Base-by-base conservation (phyloP, 2,329 filamentous ascomycete species). In the Arthrobotrys iridis region DNA sequence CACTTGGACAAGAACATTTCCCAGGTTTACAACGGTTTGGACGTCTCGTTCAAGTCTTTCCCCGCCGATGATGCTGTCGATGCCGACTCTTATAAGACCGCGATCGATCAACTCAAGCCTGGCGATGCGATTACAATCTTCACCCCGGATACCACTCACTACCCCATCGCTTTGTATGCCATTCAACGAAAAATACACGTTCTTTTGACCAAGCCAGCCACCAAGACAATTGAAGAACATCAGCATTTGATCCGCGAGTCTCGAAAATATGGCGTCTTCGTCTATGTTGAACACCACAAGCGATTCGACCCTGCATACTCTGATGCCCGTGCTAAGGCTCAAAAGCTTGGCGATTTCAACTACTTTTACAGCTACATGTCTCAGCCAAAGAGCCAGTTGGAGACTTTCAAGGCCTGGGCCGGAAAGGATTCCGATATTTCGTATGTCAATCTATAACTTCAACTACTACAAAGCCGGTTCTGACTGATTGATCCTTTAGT, bases 361-460 rank as follows among this genome's bases (percentile, higher is more conserved):
- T 97, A 97, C 86, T 97, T 96, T 82, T 97, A 97, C 87, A 91
- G 88, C 79, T 97, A 97, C 87, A 96, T 97, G 93, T 92, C 89
- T 57, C 93, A 97, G 85, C 91, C 90, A 75, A 96, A 96, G 84
- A 92, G 87, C 58, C 93, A 96, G 84, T 87, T 97, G 52, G 91
- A 96, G 85, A 97, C 93, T 0, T 97, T 97, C 88, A 93, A 93
- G 83, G 91, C 93, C 2, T 97, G 93, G 93, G 93, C 93, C 0
- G 93, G 93, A 77, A 89, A 90, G 80, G 93, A 97, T 79, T 93
- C 90, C 28, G 94, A 97, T 82, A 97, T 97, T 80, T 77, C 76
- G 64, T 70, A 62, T 22, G 72, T 76, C 13, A 20, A 28, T 45
- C 24, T 41, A 13, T 30, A 30, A 4, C 30, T 22, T 35, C 11